Evolutionary conservation across 1,284 basidiomycete species (phyloP).

Genomic region (Sporisorium graminicola): DNA sequence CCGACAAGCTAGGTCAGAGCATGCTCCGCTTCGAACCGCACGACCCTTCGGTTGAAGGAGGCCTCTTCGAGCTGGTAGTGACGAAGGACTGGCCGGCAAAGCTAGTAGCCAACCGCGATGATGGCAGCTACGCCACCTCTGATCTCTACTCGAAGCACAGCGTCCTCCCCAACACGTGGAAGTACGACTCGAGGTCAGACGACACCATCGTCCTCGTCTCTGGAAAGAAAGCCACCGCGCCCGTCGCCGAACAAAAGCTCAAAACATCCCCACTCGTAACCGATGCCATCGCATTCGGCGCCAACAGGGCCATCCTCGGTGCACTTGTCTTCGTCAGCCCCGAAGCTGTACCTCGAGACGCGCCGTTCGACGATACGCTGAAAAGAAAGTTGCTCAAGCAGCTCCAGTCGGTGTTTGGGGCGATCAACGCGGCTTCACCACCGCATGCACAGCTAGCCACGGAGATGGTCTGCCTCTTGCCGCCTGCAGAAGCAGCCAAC

Average conservation of each 20-base stretch:
- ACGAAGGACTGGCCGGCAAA: slow-evolving; percentile 54
- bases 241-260: slow-evolving; percentile 42
- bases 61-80: slow-evolving; percentile 51
- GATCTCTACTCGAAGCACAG: slow-evolving; percentile 49
- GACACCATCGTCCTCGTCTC: slow-evolving; percentile 57
- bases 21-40: slow-evolving; percentile 47
- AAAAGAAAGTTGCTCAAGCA: slow-evolving; percentile 20
- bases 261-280: slow-evolving; percentile 23
- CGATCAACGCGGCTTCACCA: slow-evolving; percentile 42
- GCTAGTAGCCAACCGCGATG: slow-evolving; percentile 49
- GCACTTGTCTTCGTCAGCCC: slow-evolving; percentile 46
- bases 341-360: slow-evolving; percentile 8
- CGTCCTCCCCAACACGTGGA: slow-evolving; percentile 25
- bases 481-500: slow-evolving; percentile 13
- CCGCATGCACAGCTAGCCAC: slow-evolving; percentile 47
- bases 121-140: slow-evolving; percentile 51
- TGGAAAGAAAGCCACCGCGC: slow-evolving; percentile 52
- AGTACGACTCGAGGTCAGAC: slow-evolving; percentile 50
- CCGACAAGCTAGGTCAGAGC: slow-evolving; percentile 57
- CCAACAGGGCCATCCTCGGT: slow-evolving; percentile 53
- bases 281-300: slow-evolving; percentile 59
- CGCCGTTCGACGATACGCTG: slow-evolving; percentile 8
- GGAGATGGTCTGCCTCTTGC: slow-evolving; percentile 46
- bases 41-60: slow-evolving; percentile 5
- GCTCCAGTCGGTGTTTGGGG: slow-evolving; percentile 25